Conservation (phyloP, 768 basidiomycete species). For the Agrocybe praecox region DNA sequence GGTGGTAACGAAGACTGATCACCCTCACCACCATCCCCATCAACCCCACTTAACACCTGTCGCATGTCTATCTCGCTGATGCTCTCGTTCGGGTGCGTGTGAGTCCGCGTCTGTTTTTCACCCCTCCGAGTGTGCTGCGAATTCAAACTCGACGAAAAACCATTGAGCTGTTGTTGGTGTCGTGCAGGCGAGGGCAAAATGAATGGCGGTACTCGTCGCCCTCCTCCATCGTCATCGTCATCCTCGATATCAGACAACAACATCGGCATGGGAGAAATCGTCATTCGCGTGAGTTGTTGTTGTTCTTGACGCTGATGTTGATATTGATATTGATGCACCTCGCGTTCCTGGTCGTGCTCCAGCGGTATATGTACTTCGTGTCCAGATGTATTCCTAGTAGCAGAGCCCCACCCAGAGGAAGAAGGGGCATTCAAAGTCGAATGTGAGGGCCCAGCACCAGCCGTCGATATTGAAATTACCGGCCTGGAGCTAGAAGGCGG, state of each 20-base stretch:
- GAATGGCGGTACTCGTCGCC: too few species aligned
- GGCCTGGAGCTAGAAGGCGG: neutral
- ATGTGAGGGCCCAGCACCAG: neutral
- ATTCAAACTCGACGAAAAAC: too few species aligned
- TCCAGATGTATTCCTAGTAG: too few species aligned
- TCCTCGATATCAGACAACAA: slow-evolving; percentile 29
- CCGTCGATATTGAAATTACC: neutral
- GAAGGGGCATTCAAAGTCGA: too few species aligned
- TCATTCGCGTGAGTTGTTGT: slow-evolving; percentile 19
- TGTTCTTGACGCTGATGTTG: too few species aligned
- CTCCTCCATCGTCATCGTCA: slow-evolving; percentile 18
- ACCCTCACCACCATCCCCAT: slow-evolving; percentile 7
- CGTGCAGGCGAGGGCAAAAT: too few species aligned
- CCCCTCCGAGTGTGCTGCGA: too few species aligned
- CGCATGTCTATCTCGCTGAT: slow-evolving; percentile 40
- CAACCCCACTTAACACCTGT: slow-evolving; percentile 22
- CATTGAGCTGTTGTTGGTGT: neutral
- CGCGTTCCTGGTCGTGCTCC: neutral
- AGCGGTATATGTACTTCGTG: too few species aligned
- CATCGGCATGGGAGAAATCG: slow-evolving; percentile 25
- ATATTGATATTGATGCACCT: too few species aligned
- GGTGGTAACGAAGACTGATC: neutral
- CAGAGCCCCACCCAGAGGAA: too few species aligned
- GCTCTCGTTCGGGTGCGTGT: slow-evolving; percentile 28
- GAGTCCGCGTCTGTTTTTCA: too few species aligned